Conservation (phyloP, 2,329 filamentous ascomycete genomes). For the Botrytis elliptica region DNA sequence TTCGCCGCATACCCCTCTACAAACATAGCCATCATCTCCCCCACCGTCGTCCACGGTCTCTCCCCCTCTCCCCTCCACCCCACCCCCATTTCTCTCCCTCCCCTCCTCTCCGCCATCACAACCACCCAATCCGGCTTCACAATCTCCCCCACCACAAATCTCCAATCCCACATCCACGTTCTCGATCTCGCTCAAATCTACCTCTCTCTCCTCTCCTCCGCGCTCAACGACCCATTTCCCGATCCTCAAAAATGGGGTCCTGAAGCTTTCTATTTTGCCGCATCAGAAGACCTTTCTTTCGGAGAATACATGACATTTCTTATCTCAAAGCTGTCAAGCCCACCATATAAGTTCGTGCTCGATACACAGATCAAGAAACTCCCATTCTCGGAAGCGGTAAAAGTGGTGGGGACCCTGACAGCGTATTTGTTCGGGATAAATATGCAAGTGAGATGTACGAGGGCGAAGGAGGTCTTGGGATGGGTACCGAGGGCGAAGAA, state of each 20-base stretch:
- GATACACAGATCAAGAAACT: not conserved
- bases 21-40: constrained; percentile 25
- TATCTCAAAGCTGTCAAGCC: not conserved
- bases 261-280: constrained; percentile 26
- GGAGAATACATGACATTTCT: constrained; percentile 13
- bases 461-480: constrained; percentile 11
- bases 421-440: constrained; percentile 17
- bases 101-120: constrained; percentile 1
- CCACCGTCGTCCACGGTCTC: constrained; percentile 25
- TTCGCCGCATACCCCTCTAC: not conserved
- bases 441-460: constrained; percentile 21
- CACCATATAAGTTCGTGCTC: not conserved
- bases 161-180: constrained; percentile 25
- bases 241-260: constrained; percentile 15
- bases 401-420: constrained; percentile 2
- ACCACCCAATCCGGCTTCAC: constrained; percentile 20
- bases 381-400: not conserved
- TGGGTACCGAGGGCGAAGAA: constrained; percentile 18
- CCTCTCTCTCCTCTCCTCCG: constrained; percentile 13
- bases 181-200: constrained; percentile 25
- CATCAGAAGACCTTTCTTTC: constrained; percentile 14
- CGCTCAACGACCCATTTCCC: not conserved
- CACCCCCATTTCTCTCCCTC: constrained; percentile 20
- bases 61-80: constrained; percentile 24
- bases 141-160: constrained; percentile 18